Percentiles rank a stretch among this genome's conserved stretches.
Conservation (phyloP, 805 yeast genomes). For the Candida qinlingensis region DNA sequence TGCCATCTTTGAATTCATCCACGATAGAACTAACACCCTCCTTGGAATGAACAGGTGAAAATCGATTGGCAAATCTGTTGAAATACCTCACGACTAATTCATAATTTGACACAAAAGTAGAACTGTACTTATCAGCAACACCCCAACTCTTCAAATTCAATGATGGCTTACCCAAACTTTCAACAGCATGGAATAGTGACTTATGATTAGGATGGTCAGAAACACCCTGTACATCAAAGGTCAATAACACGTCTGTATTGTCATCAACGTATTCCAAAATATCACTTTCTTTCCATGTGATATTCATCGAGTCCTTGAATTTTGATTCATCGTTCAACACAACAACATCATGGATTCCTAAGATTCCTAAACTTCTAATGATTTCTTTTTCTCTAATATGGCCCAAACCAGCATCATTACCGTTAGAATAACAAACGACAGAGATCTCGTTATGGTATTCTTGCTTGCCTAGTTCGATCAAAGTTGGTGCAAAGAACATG, state of each 20-base stretch:
- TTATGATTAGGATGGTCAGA: slow-evolving; percentile 87
- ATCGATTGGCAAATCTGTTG: background rate
- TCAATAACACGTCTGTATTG: slow-evolving; percentile 42
- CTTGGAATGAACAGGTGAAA: no score
- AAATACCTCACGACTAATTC: background rate
- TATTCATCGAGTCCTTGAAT: slow-evolving; percentile 64
- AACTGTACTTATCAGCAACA: slow-evolving; percentile 42
- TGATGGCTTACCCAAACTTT: slow-evolving; percentile 13
- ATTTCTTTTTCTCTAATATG: slow-evolving; percentile 56
- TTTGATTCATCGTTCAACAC: slow-evolving; percentile 42
- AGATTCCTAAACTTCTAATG: slow-evolving; percentile 41
- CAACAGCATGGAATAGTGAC: slow-evolving; percentile 47
- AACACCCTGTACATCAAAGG: slow-evolving; percentile 81
- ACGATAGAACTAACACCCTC: background rate
- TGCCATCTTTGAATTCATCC: background rate
- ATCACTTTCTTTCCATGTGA: slow-evolving; percentile 51
- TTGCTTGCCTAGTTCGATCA: slow-evolving; percentile 46
- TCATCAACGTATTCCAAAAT: slow-evolving; percentile 35
- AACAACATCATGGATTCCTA: slow-evolving; percentile 41
- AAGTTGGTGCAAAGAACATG: slow-evolving; percentile 89
- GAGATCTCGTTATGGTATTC: slow-evolving; percentile 46
- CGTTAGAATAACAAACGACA: slow-evolving; percentile 69
- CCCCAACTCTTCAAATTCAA: slow-evolving; percentile 30
- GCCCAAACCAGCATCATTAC: slow-evolving; percentile 76
- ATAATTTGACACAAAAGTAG: slow-evolving; percentile 25